Evolutionary conservation across 1,284 basidiomycete genomes (phyloP).

Genomic region (Tylopilus sp.): DNA sequence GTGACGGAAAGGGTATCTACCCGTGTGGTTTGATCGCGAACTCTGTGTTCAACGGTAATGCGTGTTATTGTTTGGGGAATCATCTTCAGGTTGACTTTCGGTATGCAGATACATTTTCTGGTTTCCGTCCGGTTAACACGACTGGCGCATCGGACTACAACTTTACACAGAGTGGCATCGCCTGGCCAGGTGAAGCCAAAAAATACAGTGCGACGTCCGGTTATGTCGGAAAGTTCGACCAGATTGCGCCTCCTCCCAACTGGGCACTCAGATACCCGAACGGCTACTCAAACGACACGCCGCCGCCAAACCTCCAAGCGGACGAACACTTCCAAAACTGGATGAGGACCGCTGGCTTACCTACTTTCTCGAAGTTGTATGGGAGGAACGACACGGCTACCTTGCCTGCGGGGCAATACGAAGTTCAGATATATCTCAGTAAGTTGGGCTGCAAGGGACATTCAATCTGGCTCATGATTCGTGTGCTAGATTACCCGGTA

Average conservation of each 20-base stretch:
- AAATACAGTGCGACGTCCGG: constrained; percentile 80
- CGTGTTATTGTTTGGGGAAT: constrained; percentile 1
- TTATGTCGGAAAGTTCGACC: constrained; percentile 62
- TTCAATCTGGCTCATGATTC: constrained; percentile 18
- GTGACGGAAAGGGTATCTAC: constrained; percentile 75
- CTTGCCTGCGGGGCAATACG: constrained; percentile 83
- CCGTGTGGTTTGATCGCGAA: constrained; percentile 99
- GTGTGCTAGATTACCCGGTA: constrained; percentile 89
- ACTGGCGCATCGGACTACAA: constrained; percentile 70
- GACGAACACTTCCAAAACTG: constrained; percentile 99
- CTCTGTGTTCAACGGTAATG: constrained; percentile 93
- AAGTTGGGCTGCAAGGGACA: constrained; percentile 43
- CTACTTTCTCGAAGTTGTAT: constrained; percentile 97
- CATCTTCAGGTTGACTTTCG: not conserved
- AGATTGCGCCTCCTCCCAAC: constrained; percentile 94
- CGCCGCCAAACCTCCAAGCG: constrained; percentile 80
- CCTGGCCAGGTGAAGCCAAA: constrained; percentile 94
- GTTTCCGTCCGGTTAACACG: constrained; percentile 67
- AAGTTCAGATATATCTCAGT: constrained; percentile 88
- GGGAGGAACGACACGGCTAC: constrained; percentile 88
- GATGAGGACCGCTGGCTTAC: constrained; percentile 98
- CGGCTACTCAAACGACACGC: constrained; percentile 75
- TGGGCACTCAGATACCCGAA: constrained; percentile 83
- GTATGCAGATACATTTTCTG: constrained; percentile 80
- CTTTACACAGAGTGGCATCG: constrained; percentile 87